Evolutionary conservation across 805 yeast species (phyloP), one percentile per base, ranked within the genome.

Genomic region (Saccharomyces jurei): DNA sequence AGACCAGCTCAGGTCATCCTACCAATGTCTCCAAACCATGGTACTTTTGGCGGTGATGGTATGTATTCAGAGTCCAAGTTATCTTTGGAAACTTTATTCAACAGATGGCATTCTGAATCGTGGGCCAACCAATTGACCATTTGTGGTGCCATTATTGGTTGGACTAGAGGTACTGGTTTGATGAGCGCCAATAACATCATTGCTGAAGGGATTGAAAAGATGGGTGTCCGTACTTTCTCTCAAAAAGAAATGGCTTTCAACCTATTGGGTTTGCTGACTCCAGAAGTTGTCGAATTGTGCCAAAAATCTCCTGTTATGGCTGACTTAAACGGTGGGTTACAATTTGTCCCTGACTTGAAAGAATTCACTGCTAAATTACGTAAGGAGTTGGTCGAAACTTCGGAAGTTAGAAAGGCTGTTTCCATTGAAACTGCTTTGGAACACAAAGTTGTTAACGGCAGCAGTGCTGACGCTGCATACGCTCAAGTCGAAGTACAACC

Each of bases 161-260:
- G 99, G 99, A 94, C 99, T 60, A 89, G 99, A 81, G 99, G 99
- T 74, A 94, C 99, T 56, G 99, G 99, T 69, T 84, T 94, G 70
- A 94, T 94, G 99, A 81, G 90, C 68, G 97, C 86, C 64, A 94
- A 94, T 81, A 94, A 94, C 78, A 86, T 89, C 71, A 89, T 94
- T 72, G 97, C 99, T 58, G 97, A 91, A 76, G 97, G 97, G 63
- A 88, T 94, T 68, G 99, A 94, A 77, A 82, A 83, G 70, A 77
- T 87, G 57, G 98, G 99, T 67, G 97, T 94, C 50, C 87, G 98
- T 77, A 94, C 99, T 48, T 94, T 92, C 83, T 88, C 97, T 53
- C 99, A 94, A 77, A 87, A 88, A 75, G 99, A 94, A 78, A 94
- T 94, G 99, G 97, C 99, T 49, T 94, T 94, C 84, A 94, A 95